phyloP scores from a whole-genome alignment of 768 basidiomycete species.

The Pleurotus eryngii region DNA sequence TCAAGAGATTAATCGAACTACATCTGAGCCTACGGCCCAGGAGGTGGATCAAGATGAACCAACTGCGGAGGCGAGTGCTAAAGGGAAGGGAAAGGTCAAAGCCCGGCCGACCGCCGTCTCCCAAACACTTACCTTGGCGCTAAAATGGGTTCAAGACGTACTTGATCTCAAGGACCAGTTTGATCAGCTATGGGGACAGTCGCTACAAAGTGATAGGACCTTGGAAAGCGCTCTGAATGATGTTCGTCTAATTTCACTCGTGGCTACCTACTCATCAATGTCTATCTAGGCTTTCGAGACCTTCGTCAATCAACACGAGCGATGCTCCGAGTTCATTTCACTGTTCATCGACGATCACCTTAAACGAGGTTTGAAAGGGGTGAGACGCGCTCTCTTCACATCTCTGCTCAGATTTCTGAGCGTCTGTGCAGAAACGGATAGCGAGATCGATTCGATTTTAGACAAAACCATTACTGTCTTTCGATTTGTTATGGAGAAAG shows the following conservation, averaged over 20 bases:
- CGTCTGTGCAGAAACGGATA: constrained; percentile 74
- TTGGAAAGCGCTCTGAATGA: constrained; percentile 83
- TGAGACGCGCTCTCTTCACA: constrained; percentile 36
- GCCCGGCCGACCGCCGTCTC: constrained; percentile 34
- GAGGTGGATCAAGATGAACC: constrained; percentile 32
- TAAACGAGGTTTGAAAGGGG: constrained; percentile 91
- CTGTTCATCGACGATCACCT: constrained; percentile 96
- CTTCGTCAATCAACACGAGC: constrained; percentile 85
- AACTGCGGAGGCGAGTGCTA: constrained; percentile 28
- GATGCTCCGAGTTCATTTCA: constrained; percentile 92
- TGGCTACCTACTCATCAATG: not conserved
- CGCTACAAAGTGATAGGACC: constrained; percentile 71
- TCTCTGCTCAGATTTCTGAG: not conserved
- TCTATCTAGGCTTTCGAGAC: constrained; percentile 77
- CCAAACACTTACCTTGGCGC: constrained; percentile 57
- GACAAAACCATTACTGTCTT: constrained; percentile 97
- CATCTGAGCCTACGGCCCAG: constrained; percentile 34
- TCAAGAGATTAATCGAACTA: constrained; percentile 70
- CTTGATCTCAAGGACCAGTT: constrained; percentile 91
- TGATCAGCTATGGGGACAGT: constrained; percentile 66
- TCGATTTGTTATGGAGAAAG: constrained; percentile 91
- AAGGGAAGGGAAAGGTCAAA: constrained; percentile 40
- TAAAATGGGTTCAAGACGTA: constrained; percentile 93
- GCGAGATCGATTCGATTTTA: constrained; percentile 82
- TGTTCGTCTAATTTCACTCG: constrained; percentile 37